Conservation (phyloP, 1,284 basidiomycete genomes). For the Golubevia pallescens region DNA sequence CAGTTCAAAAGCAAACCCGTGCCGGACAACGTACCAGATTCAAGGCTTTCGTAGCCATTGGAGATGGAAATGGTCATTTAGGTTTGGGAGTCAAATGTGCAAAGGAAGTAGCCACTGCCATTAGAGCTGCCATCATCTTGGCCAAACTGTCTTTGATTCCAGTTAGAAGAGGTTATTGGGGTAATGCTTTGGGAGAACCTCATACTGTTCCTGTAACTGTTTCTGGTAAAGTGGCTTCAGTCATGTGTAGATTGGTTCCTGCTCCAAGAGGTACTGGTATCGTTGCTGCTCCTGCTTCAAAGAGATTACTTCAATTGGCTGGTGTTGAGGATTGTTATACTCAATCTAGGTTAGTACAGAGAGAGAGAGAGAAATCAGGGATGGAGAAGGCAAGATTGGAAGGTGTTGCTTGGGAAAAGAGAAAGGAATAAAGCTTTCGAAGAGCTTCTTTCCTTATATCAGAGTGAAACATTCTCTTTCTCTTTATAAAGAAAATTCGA, state of each 20-base stretch:
- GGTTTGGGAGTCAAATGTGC: slow-evolving; percentile 99
- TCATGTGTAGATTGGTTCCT: slow-evolving; percentile 99
- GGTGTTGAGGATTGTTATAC: slow-evolving; percentile 94
- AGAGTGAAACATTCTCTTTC: no score
- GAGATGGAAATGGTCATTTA: slow-evolving; percentile 92
- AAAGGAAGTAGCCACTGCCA: slow-evolving; percentile 99
- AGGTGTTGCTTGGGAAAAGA: no score
- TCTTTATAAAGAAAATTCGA: no score
- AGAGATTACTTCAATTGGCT: slow-evolving; percentile 88
- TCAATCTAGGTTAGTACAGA: no score
- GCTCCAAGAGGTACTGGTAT: slow-evolving; percentile 98
- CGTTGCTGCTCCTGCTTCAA: slow-evolving; percentile 96
- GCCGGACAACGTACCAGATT: slow-evolving; percentile 99
- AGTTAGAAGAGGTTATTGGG: slow-evolving; percentile 99
- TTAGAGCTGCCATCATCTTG: slow-evolving; percentile 97
- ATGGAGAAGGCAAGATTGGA: no score
- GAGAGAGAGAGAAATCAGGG: no score
- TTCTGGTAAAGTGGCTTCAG: slow-evolving; percentile 96
- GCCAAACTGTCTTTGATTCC: slow-evolving; percentile 94
- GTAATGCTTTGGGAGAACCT: slow-evolving; percentile 79
- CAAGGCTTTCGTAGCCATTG: slow-evolving; percentile 99
- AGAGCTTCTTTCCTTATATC: no score
- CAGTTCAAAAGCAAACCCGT: slow-evolving; percentile 99
- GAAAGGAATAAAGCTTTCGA: no score
- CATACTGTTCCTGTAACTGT: slow-evolving; percentile 99